Percentiles rank a stretch among this genome's conserved stretches.
Conservation (phyloP, 78 protist species). For the Acrasis kona region DNA sequence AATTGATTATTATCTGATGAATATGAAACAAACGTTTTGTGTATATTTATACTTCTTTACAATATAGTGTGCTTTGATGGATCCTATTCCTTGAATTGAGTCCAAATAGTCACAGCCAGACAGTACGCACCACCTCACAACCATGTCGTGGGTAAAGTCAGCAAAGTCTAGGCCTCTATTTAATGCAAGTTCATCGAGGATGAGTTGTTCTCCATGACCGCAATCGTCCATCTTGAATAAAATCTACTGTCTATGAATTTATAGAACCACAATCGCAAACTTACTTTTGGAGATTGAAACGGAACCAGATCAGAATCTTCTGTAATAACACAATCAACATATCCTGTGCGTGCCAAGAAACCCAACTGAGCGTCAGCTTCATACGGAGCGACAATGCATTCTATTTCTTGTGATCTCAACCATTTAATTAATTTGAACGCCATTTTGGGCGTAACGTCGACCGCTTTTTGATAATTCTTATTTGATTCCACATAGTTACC, state of each 20-base stretch:
- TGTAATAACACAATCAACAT: constrained; percentile 70
- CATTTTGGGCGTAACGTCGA: constrained; percentile 69
- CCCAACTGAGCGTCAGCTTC: constrained; percentile 99
- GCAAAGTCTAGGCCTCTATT: not conserved
- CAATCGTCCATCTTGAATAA: constrained; percentile 59
- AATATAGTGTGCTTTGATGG: constrained; percentile 65
- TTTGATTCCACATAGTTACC: not conserved
- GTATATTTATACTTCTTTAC: constrained; percentile 22
- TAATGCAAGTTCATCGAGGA: not conserved
- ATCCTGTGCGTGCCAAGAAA: constrained; percentile 42
- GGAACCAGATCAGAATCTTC: constrained; percentile 95
- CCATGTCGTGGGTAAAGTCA: not conserved
- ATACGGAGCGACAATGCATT: constrained; percentile 93
- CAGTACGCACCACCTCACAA: constrained; percentile 74
- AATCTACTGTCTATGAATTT: too few relatives aligned
- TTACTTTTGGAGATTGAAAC: constrained; percentile 22
- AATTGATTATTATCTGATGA: not conserved
- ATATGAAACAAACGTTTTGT: constrained; percentile 27
- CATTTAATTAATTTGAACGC: constrained; percentile 44
- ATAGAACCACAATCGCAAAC: too few relatives aligned
- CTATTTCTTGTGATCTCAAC: constrained; percentile 29
- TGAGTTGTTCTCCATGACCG: constrained; percentile 46
- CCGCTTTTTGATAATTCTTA: constrained; percentile 28
- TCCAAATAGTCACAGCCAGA: constrained; percentile 94
- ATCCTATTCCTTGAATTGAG: constrained; percentile 74